Base-by-base conservation (phyloP, 1,284 basidiomycete species). In the Pseudozyma sp. region DNA sequence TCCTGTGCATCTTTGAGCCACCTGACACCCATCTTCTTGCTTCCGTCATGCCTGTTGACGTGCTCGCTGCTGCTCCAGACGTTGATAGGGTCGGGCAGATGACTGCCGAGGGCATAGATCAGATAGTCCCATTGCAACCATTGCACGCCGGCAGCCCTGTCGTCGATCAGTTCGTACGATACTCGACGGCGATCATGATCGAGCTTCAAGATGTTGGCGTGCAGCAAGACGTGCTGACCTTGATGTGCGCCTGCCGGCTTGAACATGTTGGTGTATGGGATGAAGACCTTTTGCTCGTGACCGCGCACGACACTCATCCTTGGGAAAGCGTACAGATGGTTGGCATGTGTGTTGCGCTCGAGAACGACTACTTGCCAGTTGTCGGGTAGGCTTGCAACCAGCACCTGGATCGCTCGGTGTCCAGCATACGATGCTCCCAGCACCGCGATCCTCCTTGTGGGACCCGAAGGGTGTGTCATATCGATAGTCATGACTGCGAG, bases 301-400 rank as follows among this genome's bases (percentile, higher is more conserved):
- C 84, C 68, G 4, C 85, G 84, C 11, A 86, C 55, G 24, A 87
- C 82, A 16, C 84, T 83, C 71, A 85, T 85, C 49, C 87, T 82
- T 11, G 87, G 87, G 64, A 87, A 87, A 19, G 85, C 86, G 72
- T 87, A 87, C 31, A 87, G 79, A 72, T 87, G 55, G 29, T 74
- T 78, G 10, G 84, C 87, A 60, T 77, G 90, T 85, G 89, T 88
- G 76, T 92, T 91, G 57, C 90, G 85, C 78, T 92, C 91, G 43
- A 92, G 87, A n/a, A 90, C 85, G n/a, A 92, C 87, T 39, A 92
- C 86, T 45, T 88, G 86, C 89, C 90, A 91, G 30, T 85, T 88
- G 19, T 85, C 79, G 4, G 91, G 90, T 29, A 92, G 85, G 35
- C 84, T 85, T 33, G 87, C 84, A 10, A 89, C 87, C 40, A 92